Conservation (phyloP, 1,284 basidiomycete species). For the Trametes polyzona region DNA sequence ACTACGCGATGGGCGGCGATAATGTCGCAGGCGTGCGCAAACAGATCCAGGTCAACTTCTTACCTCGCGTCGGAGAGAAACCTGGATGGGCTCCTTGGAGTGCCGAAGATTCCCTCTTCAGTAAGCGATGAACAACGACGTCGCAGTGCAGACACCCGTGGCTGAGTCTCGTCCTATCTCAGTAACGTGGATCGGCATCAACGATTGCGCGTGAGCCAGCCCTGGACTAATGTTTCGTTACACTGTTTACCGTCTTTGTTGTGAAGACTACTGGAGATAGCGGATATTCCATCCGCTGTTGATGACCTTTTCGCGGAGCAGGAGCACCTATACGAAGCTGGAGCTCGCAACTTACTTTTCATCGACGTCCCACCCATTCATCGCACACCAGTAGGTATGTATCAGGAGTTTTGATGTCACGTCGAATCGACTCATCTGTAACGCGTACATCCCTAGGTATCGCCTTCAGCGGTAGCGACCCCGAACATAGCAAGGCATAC, state of each 20-base stretch:
- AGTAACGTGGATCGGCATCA: conserved; percentile 71
- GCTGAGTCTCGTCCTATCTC: neutral
- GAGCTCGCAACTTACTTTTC: conserved; percentile 66
- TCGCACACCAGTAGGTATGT: conserved; percentile 48
- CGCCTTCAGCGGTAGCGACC: conserved; percentile 1
- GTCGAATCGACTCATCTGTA: neutral
- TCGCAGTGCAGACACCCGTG: neutral
- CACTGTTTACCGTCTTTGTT: neutral
- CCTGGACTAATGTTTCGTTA: neutral
- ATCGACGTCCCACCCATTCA: conserved; percentile 65
- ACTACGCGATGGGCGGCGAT: conserved; percentile 54
- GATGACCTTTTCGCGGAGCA: conserved; percentile 46
- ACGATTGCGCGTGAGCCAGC: conserved; percentile 56
- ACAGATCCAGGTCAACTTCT: conserved; percentile 45
- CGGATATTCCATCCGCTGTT: conserved; percentile 23
- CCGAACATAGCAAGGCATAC: conserved; percentile 22
- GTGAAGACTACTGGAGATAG: conserved; percentile 10
- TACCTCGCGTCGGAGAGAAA: conserved; percentile 41
- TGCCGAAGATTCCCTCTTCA: conserved; percentile 47
- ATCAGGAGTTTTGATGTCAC: too few relatives aligned
- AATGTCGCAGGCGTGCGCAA: conserved; percentile 41
- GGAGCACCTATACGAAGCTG: conserved; percentile 49
- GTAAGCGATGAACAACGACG: conserved; percentile 39
- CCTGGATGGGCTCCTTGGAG: conserved; percentile 48
- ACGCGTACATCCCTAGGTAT: conserved; percentile 5